These are phyloP conservation scores for Candida palmyrensis DNA, from an alignment of 805 yeast genomes.

Conservation along the genomic window DNA sequence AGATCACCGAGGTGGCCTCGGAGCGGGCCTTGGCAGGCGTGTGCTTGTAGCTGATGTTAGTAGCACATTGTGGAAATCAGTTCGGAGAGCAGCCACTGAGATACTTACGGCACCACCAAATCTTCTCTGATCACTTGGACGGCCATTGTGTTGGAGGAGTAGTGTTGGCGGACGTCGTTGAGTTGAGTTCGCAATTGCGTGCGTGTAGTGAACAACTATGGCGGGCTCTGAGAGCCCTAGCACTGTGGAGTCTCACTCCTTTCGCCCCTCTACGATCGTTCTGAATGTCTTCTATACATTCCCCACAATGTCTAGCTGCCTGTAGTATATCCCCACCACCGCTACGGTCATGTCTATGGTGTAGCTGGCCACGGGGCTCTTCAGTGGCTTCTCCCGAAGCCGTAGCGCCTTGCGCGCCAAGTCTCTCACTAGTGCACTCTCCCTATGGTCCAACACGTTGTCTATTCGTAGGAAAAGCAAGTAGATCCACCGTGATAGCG, in stretches of 20 bases:
- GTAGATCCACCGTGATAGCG: constrained; percentile 33
- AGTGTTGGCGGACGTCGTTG: neutral
- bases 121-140: constrained; percentile 25
- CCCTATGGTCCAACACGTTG: constrained; percentile 26
- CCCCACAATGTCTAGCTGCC: constrained; percentile 28
- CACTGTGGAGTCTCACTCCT: no score
- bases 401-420: constrained; percentile 35
- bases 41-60: constrained; percentile 38
- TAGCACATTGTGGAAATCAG: neutral
- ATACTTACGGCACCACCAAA: constrained; percentile 29
- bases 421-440: constrained; percentile 28
- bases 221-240: no score
- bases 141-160: constrained; percentile 16
- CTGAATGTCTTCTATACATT: no score
- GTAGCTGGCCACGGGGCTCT: constrained; percentile 11
- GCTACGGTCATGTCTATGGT: constrained; percentile 28
- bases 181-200: neutral
- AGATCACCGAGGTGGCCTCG: constrained; percentile 42
- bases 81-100: neutral
- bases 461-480: constrained; percentile 30
- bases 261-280: no score
- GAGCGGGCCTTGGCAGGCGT: constrained; percentile 43
- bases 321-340: constrained; percentile 27
- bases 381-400: constrained; percentile 11
- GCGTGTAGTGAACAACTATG: neutral